phyloP scores from a whole-genome alignment of 73 alveolate genomes.

The Tetrahymena borealis region DNA sequence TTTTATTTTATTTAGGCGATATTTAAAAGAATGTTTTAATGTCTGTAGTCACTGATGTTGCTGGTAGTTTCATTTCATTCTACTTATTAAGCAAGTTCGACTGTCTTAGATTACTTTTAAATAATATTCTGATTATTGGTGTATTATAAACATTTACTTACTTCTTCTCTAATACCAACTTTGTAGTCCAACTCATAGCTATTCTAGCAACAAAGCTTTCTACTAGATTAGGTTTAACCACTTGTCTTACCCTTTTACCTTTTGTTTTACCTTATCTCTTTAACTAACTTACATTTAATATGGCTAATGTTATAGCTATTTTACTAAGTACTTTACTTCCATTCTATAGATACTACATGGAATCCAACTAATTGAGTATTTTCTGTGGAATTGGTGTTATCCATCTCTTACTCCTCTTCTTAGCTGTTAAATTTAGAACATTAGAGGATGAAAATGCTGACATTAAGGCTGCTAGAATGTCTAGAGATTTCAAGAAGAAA shows the following conservation, averaged over 20 bases:
- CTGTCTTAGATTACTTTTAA: background rate
- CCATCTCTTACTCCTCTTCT: background rate
- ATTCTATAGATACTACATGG: background rate
- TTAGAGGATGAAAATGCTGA: background rate
- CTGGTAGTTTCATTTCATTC: background rate
- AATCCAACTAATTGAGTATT: background rate
- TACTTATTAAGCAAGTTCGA: background rate
- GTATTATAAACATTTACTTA: background rate
- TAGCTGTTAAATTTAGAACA: background rate
- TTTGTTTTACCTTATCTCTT: background rate
- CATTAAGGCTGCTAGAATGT: background rate
- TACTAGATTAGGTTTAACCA: background rate
- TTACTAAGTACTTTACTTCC: background rate
- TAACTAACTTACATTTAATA: background rate
- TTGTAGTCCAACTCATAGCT: background rate
- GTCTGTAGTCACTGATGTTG: background rate
- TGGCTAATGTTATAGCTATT: background rate
- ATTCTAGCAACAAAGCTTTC: background rate
- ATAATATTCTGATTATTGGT: background rate
- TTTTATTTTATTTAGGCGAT: background rate
- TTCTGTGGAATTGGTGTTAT: background rate
- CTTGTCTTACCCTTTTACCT: background rate
- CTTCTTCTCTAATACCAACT: background rate
- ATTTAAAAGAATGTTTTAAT: background rate
- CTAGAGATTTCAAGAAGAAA: background rate